Percentiles rank a stretch among this genome's conserved stretches.
Evolutionary conservation across 169 alveolate genomes (phyloP).

Genomic region (Perkinsus marinus): DNA sequence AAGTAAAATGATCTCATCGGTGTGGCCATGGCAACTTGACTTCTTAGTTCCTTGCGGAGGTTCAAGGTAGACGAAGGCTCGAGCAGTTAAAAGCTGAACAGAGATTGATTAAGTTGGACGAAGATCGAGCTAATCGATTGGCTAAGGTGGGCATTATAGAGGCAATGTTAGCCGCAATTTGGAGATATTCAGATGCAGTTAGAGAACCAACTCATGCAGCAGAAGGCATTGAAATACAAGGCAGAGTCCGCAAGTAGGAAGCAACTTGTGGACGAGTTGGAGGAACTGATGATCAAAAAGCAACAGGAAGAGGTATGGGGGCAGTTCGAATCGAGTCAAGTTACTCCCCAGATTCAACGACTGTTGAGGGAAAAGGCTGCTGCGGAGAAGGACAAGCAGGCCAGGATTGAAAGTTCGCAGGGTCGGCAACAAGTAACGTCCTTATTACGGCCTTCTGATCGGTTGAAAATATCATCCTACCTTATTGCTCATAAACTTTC

Average conservation of each 20-base stretch:
- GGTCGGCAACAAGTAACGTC: not conserved
- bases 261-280: not conserved
- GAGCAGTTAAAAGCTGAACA: slow-evolving; percentile 7
- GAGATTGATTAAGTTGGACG: not conserved
- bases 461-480: not conserved
- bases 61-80: not conserved
- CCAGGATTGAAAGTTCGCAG: not conserved
- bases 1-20: not conserved
- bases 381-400: not conserved
- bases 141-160: not conserved
- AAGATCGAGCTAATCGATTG: not conserved
- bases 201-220: not conserved
- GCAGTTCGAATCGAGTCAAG: not conserved
- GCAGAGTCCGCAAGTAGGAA: not conserved
- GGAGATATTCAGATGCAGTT: not conserved
- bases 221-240: not conserved
- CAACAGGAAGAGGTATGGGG: not conserved
- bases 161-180: not conserved
- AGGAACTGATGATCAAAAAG: not conserved
- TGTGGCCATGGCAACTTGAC: not conserved
- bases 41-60: not conserved
- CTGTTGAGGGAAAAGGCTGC: not conserved
- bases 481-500: not conserved
- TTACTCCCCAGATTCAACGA: not conserved
- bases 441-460: not conserved